These are phyloP conservation scores for Melaleuca quinquenervia DNA, from an alignment of 345 rosid species.

Conservation along the genomic window DNA sequence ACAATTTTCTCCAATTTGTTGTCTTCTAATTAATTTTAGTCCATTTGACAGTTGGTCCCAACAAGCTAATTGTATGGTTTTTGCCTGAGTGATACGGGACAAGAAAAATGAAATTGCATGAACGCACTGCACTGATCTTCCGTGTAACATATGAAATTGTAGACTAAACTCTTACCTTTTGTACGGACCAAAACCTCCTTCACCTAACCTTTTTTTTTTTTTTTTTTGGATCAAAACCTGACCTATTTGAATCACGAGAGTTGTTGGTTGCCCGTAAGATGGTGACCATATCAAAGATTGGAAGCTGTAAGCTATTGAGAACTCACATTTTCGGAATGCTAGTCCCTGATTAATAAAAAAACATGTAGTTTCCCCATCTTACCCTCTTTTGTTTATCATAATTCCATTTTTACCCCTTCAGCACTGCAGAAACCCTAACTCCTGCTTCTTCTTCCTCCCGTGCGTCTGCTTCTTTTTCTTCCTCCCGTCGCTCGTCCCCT, in stretches of 20 bases:
- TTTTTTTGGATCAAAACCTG: too few relatives aligned
- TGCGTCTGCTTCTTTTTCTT: too few relatives aligned
- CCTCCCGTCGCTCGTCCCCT: too few relatives aligned
- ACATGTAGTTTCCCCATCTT: background rate
- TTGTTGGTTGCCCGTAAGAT: background rate
- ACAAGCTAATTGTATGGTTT: background rate
- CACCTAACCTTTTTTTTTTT: too few relatives aligned
- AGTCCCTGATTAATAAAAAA: too few relatives aligned
- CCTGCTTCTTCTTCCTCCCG: too few relatives aligned
- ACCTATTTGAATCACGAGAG: background rate
- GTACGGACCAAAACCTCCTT: background rate
- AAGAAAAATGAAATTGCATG: background rate
- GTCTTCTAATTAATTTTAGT: too few relatives aligned
- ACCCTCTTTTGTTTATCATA: too few relatives aligned
- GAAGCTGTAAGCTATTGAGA: background rate
- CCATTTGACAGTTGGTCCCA: constrained; percentile 2
- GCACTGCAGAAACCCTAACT: too few relatives aligned
- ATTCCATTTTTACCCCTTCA: too few relatives aligned
- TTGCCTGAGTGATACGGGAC: background rate
- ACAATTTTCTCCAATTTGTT: too few relatives aligned
- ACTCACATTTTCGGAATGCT: too few relatives aligned
- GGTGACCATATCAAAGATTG: background rate
- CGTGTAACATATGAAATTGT: background rate
- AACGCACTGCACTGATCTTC: background rate
- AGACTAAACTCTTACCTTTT: background rate